phyloP scores from a whole-genome alignment of 2,329 filamentous ascomycete genomes.

The Tolypocladium guangdongense region DNA sequence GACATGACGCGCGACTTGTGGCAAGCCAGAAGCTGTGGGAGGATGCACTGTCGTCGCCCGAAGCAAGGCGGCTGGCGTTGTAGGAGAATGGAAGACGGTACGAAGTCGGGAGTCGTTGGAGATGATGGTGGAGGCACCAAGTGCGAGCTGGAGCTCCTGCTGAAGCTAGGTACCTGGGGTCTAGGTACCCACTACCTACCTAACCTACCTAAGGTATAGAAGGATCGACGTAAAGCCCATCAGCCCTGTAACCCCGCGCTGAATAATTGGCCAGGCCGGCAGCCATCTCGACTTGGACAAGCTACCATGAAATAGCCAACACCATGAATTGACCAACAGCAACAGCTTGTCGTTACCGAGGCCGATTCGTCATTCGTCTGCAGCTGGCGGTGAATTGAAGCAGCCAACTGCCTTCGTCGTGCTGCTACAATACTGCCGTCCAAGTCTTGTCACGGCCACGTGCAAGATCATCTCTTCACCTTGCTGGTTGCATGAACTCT shows the following conservation, averaged over 20 bases:
- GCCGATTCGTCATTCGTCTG: not conserved
- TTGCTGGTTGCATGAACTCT: not conserved
- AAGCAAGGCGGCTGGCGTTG: not conserved
- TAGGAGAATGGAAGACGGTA: not conserved
- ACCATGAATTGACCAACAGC: not conserved
- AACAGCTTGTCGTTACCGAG: not conserved
- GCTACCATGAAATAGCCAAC: too few relatives aligned
- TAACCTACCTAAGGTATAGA: not conserved
- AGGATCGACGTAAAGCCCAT: not conserved
- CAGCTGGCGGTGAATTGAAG: not conserved
- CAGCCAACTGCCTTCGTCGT: not conserved
- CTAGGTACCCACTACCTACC: too few relatives aligned
- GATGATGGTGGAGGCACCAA: not conserved
- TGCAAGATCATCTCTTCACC: too few relatives aligned
- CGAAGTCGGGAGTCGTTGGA: not conserved
- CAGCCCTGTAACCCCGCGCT: not conserved
- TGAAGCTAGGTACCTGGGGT: too few relatives aligned
- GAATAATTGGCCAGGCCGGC: not conserved
- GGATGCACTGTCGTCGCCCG: not conserved
- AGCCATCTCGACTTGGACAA: not conserved
- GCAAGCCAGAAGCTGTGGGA: not conserved
- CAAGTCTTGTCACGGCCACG: too few relatives aligned
- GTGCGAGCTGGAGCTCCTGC: too few relatives aligned
- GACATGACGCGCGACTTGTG: constrained; percentile 7
- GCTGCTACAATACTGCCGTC: not conserved